phyloP scores from a whole-genome alignment of 164 flowering plant genomes.

The Paratinospora sagittata region DNA sequence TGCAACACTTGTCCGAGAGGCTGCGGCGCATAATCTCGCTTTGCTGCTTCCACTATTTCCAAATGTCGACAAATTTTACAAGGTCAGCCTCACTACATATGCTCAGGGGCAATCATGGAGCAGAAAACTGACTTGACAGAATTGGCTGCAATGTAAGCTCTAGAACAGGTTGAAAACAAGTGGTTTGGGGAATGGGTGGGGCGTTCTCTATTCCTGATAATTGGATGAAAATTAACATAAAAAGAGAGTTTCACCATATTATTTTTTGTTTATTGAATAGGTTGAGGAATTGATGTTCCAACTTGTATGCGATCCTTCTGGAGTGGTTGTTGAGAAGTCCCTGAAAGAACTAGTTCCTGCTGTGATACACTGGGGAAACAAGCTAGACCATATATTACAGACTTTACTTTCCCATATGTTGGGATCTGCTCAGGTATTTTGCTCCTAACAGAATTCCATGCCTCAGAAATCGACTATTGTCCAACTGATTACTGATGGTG shows the following conservation, averaged over 20 bases:
- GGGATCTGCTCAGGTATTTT: slow-evolving; percentile 75
- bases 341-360: slow-evolving; percentile 80
- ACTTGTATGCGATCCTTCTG: slow-evolving; percentile 88
- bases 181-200: slow-evolving; percentile 61
- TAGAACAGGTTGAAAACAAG: slow-evolving; percentile 57
- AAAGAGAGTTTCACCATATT: slow-evolving; percentile 24
- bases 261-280: slow-evolving; percentile 43
- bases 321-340: slow-evolving; percentile 86
- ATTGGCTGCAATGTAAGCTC: slow-evolving; percentile 88
- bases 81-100: slow-evolving; percentile 99
- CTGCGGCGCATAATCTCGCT: slow-evolving; percentile 94
- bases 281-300: slow-evolving; percentile 98
- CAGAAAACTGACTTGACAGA: slow-evolving; percentile 87
- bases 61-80: slow-evolving; percentile 93
- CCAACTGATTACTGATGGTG: slow-evolving; percentile 11
- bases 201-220: slow-evolving; percentile 38
- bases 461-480: neutral
- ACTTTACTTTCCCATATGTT: slow-evolving; percentile 69
- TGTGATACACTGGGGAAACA: slow-evolving; percentile 79
- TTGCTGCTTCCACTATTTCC: slow-evolving; percentile 98
- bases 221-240: slow-evolving; percentile 24
- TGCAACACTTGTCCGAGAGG: slow-evolving; percentile 93
- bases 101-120: slow-evolving; percentile 95
- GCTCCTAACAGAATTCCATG: slow-evolving; percentile 7
- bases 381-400: slow-evolving; percentile 68